These are phyloP conservation scores for Yarrowia sp. DNA, from an alignment of 805 yeast species.

Conservation along the genomic window DNA sequence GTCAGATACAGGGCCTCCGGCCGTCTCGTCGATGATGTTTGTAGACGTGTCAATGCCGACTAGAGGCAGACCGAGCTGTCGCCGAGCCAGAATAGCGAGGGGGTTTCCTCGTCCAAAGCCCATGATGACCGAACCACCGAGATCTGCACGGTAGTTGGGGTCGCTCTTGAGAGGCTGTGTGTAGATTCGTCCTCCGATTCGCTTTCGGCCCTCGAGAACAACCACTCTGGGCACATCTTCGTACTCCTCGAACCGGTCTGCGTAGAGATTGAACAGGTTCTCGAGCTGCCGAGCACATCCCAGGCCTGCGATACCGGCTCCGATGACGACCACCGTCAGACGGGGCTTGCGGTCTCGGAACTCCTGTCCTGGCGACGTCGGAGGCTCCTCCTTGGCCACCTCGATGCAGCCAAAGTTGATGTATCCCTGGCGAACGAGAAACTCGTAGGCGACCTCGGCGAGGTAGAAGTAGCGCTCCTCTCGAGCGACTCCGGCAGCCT, in stretches of 20 bases:
- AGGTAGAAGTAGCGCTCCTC: slow-evolving; percentile 42
- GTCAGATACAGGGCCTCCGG: slow-evolving; percentile 37
- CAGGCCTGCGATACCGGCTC: slow-evolving; percentile 96
- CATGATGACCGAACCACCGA: slow-evolving; percentile 43
- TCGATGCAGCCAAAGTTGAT: slow-evolving; percentile 46
- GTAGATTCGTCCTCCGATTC: slow-evolving; percentile 46
- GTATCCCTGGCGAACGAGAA: slow-evolving; percentile 44
- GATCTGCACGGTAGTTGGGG: slow-evolving; percentile 38
- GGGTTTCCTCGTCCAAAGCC: slow-evolving; percentile 47
- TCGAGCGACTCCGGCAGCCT: slow-evolving; percentile 46
- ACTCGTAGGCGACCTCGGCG: slow-evolving; percentile 47
- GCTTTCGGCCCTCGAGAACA: slow-evolving; percentile 42
- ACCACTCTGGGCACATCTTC: slow-evolving; percentile 44
- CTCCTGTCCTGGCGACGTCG: slow-evolving; percentile 29
- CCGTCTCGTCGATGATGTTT: slow-evolving; percentile 39
- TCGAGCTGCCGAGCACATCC: slow-evolving; percentile 95
- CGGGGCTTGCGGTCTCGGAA: slow-evolving; percentile 38
- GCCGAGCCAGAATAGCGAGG: slow-evolving; percentile 41
- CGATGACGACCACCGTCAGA: slow-evolving; percentile 66
- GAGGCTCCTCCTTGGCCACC: slow-evolving; percentile 31
- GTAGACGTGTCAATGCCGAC: slow-evolving; percentile 39
- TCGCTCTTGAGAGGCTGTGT: slow-evolving; percentile 37
- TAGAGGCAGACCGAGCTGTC: slow-evolving; percentile 44
- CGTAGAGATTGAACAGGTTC: slow-evolving; percentile 49
- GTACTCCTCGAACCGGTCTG: slow-evolving; percentile 39